phyloP scores from a whole-genome alignment of 345 rosid species.

The Psidium friedrichsthalianum region DNA sequence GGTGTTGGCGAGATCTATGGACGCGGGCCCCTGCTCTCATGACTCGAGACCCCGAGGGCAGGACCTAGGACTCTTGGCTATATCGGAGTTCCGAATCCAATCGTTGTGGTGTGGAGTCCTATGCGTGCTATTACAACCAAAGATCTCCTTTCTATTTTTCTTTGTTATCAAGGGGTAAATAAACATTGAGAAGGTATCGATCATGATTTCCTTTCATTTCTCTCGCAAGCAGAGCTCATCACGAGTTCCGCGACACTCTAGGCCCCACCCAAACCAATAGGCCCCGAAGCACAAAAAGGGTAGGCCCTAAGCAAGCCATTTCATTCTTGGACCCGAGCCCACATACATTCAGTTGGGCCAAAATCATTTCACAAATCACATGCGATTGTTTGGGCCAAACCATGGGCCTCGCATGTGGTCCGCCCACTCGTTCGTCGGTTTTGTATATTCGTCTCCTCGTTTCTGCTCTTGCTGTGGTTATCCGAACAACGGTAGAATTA shows the following conservation, averaged over 20 bases:
- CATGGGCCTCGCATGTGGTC: background rate
- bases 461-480: background rate
- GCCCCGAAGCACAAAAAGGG: background rate
- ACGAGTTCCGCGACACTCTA: background rate
- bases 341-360: fast-evolving
- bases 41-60: background rate
- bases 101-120: background rate
- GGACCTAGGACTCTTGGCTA: background rate
- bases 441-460: background rate
- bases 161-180: too few relatives aligned
- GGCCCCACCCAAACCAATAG: background rate
- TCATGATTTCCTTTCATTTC: background rate
- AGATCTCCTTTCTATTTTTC: background rate
- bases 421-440: background rate
- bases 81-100: background rate
- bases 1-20: background rate
- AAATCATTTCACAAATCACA: background rate
- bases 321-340: background rate
- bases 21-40: background rate
- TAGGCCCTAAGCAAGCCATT: background rate
- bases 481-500: background rate
- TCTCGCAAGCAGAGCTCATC: background rate
- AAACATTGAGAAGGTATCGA: background rate
- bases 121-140: background rate
- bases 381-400: background rate